Conservation (phyloP, 192 early-diverging fungal species). For the Coemansia interrupta region DNA sequence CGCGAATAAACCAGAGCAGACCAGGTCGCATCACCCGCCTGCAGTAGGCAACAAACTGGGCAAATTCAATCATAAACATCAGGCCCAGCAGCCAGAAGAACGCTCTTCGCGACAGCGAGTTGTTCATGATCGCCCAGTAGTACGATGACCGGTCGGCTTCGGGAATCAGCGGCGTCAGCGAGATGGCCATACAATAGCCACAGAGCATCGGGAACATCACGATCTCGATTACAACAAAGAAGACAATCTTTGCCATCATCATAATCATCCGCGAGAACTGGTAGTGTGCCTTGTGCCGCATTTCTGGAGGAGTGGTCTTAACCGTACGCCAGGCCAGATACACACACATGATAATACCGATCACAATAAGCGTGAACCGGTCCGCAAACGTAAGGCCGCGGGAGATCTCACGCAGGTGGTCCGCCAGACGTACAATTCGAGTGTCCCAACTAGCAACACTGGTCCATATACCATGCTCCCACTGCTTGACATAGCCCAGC, state of each 20-base stretch:
- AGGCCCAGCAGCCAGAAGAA: slow-evolving; percentile 88
- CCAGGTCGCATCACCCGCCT: slow-evolving; percentile 84
- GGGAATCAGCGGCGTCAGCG: slow-evolving; percentile 73
- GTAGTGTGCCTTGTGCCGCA: slow-evolving; percentile 24
- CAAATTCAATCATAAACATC: slow-evolving; percentile 91
- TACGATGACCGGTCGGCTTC: slow-evolving; percentile 59
- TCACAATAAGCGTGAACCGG: slow-evolving; percentile 40
- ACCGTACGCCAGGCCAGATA: slow-evolving; percentile 55
- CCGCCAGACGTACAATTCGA: slow-evolving; percentile 55
- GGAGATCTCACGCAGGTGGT: slow-evolving; percentile 16
- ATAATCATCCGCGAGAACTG: slow-evolving; percentile 31
- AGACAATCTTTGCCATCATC: slow-evolving; percentile 61
- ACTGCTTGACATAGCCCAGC: background rate
- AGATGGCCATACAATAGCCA: slow-evolving; percentile 79
- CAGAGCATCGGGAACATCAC: slow-evolving; percentile 82
- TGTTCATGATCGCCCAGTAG: slow-evolving; percentile 13
- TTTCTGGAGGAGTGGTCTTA: slow-evolving; percentile 23
- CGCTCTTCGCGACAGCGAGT: slow-evolving; percentile 43
- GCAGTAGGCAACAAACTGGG: slow-evolving; percentile 76
- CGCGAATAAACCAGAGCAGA: slow-evolving; percentile 97
- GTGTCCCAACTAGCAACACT: slow-evolving; percentile 48
- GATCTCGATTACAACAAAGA: slow-evolving; percentile 88
- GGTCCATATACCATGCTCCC: slow-evolving; percentile 33
- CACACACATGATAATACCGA: slow-evolving; percentile 47
- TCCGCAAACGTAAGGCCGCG: slow-evolving; percentile 34